Percentiles rank a stretch among this genome's conserved stretches.
Evolutionary conservation across 2,329 filamentous ascomycete species (phyloP).

Genomic region (Penicillium nordicum): DNA sequence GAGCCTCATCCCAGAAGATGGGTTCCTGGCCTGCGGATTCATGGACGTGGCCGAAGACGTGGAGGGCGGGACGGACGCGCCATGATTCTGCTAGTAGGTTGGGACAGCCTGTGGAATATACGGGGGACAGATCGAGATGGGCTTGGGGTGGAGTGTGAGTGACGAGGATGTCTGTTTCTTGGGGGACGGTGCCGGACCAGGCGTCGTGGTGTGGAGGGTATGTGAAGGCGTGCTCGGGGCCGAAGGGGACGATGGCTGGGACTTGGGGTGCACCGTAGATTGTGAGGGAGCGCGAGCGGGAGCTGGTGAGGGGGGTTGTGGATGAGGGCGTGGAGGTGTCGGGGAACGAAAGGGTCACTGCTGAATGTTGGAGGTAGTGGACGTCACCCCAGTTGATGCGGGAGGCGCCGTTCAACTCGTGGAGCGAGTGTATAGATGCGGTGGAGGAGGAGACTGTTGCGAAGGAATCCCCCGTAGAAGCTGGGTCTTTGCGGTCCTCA

Average conservation of each 20-base stretch:
- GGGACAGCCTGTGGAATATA: constrained; percentile 67
- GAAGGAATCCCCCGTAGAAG: constrained; percentile 17
- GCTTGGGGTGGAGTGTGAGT: constrained; percentile 76
- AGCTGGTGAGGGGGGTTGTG: constrained; percentile 50
- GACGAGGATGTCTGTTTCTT: constrained; percentile 71
- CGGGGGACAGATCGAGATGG: constrained; percentile 57
- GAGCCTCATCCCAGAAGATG: constrained; percentile 71
- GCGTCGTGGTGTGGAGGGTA: constrained; percentile 64
- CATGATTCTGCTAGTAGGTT: constrained; percentile 68
- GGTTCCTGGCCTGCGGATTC: constrained; percentile 67
- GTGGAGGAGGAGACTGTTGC: constrained; percentile 35
- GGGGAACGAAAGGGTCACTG: constrained; percentile 60
- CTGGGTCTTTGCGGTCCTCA: constrained; percentile 48
- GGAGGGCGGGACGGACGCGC: constrained; percentile 69
- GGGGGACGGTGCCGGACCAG: constrained; percentile 69
- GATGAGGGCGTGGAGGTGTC: constrained; percentile 44
- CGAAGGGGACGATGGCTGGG: constrained; percentile 64
- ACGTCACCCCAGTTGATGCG: constrained; percentile 64
- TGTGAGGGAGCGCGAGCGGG: constrained; percentile 54
- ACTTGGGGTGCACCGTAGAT: constrained; percentile 82
- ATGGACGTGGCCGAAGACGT: constrained; percentile 85
- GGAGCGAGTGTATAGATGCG: constrained; percentile 37
- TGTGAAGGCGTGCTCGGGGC: constrained; percentile 70
- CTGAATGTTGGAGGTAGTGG: constrained; percentile 70
- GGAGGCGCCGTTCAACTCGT: constrained; percentile 44